Evolutionary conservation across 2,329 filamentous ascomycete genomes (phyloP), one percentile per base, ranked within the genome.

Genomic region (Claviceps capensis): DNA sequence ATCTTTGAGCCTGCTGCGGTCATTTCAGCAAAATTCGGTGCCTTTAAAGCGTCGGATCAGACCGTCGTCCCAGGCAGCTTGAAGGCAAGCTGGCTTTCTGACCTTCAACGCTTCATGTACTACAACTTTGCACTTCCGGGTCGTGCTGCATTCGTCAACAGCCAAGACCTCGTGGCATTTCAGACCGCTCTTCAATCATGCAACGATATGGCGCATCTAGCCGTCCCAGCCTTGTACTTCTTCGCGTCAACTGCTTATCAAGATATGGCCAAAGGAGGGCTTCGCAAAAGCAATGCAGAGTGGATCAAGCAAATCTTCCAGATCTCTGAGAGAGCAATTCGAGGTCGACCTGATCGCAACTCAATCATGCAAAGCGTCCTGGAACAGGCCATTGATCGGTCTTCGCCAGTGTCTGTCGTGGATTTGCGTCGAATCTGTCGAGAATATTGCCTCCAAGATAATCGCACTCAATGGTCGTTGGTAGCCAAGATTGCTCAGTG

Each of bases 91-190:
- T 81, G 78, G 78, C 62, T 64, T 1, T 60, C 61, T 3, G 72
- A 74, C 44, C 62, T 81, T 1, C 69, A 72, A 48, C 67, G 62
- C 2, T 76, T 81, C 48, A 65, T 80, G 57, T 70, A 71, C 45
- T 69, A 69, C 36, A 76, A 72, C 57, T 64, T 81, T 52, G 70
- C 79, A 46, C 67, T 77, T 2, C 77, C 77, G 0, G 72, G 74
- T 1, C 70, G 74, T 52, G 68, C 72, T 1, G 63, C 65, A 1
- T 81, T 75, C 52, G 55, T 75, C 16, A 70, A 68, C 52, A 67
- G 66, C 22, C 65, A 66, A 41, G 68, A 68, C 26, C 61, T 73
- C 42, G 69, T 70, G 23, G 59, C 70, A 5, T 59, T 78, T 19
- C 62, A 66, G 13, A 62, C 63, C 23, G 69, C 73, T 1, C 64